Percentiles rank a stretch among this genome's conserved stretches.
phyloP scores from a whole-genome alignment of 306 rosid species.

The Lathyrus aphaca region DNA sequence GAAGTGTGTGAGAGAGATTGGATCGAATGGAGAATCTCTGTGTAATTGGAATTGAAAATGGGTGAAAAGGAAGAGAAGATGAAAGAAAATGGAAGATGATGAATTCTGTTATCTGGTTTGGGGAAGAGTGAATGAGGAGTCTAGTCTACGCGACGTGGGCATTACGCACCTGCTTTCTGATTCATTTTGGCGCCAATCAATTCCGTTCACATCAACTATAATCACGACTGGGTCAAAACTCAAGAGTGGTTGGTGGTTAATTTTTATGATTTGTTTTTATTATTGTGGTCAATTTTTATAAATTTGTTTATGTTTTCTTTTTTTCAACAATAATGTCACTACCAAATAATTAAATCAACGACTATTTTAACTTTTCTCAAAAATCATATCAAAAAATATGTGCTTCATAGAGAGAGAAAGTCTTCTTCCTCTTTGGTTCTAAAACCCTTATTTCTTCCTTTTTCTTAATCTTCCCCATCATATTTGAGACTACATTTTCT shows the following conservation, averaged over 20 bases:
- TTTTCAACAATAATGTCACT: too few species aligned
- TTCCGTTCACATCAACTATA: neutral
- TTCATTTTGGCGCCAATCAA: slow-evolving; percentile 2
- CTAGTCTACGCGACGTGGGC: slow-evolving; percentile 38
- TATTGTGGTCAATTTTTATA: neutral
- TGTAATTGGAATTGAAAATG: neutral
- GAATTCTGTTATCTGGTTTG: neutral
- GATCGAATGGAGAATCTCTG: too few species aligned
- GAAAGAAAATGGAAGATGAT: slow-evolving; percentile 14
- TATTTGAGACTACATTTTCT: too few species aligned
- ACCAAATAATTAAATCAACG: too few species aligned
- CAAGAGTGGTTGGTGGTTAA: neutral
- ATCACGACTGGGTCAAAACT: neutral
- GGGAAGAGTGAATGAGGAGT: neutral
- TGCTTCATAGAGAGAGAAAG: too few species aligned
- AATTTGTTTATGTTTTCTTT: neutral
- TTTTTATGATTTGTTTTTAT: neutral
- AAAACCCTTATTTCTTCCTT: too few species aligned
- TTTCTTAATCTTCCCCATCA: too few species aligned
- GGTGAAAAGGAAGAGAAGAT: neutral
- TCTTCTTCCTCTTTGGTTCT: too few species aligned
- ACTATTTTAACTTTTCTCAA: too few species aligned
- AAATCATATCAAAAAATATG: too few species aligned
- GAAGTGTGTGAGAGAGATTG: neutral
- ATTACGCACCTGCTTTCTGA: slow-evolving; percentile 34